These are phyloP conservation scores for Eucalyptus sp. DNA, from an alignment of 345 rosid species.

Conservation along the genomic window DNA sequence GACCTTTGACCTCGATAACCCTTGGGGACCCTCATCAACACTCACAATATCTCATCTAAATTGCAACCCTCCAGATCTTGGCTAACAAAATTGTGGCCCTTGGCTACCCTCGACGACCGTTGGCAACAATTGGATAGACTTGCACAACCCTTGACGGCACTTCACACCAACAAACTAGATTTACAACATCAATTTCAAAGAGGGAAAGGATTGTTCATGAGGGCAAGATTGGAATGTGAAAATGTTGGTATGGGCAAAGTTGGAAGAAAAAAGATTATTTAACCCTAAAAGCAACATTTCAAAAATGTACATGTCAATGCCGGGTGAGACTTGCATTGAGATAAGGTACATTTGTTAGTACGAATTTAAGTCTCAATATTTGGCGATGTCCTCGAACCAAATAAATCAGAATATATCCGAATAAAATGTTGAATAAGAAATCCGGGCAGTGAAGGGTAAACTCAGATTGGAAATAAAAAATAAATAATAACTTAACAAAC, in stretches of 20 bases:
- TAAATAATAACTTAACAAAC: background rate
- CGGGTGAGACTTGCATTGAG: background rate
- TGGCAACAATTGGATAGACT: background rate
- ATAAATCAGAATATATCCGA: background rate
- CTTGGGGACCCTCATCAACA: background rate
- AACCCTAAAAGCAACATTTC: background rate
- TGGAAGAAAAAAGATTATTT: background rate
- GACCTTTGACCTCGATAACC: background rate
- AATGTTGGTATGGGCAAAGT: background rate
- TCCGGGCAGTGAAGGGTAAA: background rate
- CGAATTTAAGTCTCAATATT: background rate
- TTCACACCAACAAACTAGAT: background rate
- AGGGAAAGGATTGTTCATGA: background rate
- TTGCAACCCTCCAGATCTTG: background rate
- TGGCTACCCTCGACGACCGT: background rate
- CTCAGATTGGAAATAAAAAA: background rate
- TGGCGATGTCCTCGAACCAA: fast-evolving
- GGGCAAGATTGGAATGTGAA: background rate
- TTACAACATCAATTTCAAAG: background rate
- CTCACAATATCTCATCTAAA: background rate
- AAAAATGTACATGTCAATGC: background rate
- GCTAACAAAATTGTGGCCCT: background rate
- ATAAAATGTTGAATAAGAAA: background rate
- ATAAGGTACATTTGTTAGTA: background rate
- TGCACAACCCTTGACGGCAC: fast-evolving